Conservation (phyloP, 208 protist species). For the Lotmaria passim region DNA sequence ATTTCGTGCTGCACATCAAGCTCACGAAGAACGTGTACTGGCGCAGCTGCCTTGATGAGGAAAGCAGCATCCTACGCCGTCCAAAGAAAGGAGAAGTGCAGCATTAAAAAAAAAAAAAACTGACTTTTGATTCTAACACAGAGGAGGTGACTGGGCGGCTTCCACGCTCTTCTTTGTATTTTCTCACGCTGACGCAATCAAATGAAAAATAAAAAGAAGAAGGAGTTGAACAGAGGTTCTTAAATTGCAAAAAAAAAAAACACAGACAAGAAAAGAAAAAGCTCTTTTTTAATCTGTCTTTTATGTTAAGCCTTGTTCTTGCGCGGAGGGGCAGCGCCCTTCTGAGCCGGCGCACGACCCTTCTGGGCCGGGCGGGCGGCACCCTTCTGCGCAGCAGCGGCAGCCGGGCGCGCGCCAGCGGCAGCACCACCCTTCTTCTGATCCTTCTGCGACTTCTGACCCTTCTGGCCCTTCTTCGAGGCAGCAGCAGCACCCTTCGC, state of each 20-base stretch:
- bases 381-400: constrained; percentile 25
- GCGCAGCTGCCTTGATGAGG: too few species aligned
- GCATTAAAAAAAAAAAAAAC: not conserved
- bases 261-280: not conserved
- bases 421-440: constrained; percentile 34
- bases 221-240: not conserved
- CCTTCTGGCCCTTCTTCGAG: constrained; percentile 20
- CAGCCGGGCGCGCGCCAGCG: constrained; percentile 17
- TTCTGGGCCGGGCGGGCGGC: constrained; percentile 13
- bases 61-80: too few species aligned
- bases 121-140: not conserved
- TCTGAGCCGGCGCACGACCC: constrained; percentile 23
- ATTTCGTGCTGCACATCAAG: too few species aligned
- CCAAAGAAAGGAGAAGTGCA: not conserved
- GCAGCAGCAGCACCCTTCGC: constrained; percentile 41
- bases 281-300: not conserved
- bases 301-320: constrained; percentile 31
- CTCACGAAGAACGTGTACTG: too few species aligned
- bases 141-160: constrained; percentile 20
- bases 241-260: not conserved
- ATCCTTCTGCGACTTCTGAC: constrained; percentile 17
- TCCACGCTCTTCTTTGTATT: constrained; percentile 5
- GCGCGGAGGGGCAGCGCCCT: constrained; percentile 32
- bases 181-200: not conserved
- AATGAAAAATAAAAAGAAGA: not conserved